These are phyloP conservation scores for Pelagomonas calceolata DNA, from an alignment of 108 stramenopile species.

Conservation along the genomic window DNA sequence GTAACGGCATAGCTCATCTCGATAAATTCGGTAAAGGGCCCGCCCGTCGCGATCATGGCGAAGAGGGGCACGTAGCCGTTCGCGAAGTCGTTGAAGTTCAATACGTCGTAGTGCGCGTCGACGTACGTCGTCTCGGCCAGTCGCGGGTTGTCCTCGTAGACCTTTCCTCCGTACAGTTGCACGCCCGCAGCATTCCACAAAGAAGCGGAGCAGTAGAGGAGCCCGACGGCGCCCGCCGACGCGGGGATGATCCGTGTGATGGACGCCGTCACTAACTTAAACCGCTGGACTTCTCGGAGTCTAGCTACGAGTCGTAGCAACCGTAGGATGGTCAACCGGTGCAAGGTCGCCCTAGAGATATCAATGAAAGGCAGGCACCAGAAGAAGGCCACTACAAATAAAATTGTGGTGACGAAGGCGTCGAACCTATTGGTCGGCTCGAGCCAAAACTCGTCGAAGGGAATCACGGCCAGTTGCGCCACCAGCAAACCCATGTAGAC, in stretches of 20 bases:
- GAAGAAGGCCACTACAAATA: neutral
- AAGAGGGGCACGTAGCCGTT: conserved; percentile 7
- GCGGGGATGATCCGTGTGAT: neutral
- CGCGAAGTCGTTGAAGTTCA: conserved; percentile 9
- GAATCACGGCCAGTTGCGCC: neutral
- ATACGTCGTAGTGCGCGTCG: neutral
- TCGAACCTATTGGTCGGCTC: conserved; percentile 1
- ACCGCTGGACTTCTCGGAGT: neutral
- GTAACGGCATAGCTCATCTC: neutral
- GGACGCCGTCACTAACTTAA: neutral
- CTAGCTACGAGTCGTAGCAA: neutral
- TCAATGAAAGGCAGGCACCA: neutral
- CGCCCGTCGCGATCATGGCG: conserved; percentile 1
- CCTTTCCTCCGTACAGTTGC: conserved; percentile 2
- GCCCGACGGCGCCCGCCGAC: neutral
- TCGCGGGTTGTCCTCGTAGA: conserved; percentile 4
- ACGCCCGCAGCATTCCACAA: neutral
- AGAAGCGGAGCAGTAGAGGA: neutral
- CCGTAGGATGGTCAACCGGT: conserved; percentile 1
- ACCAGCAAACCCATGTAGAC: neutral
- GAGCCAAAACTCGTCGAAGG: conserved; percentile 4
- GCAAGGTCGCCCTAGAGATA: neutral
- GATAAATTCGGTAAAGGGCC: conserved; percentile 2
- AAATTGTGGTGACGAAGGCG: neutral
- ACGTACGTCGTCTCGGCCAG: neutral